A percentile compares a stretch with the other conserved stretches of the same genome.
phyloP scores from a whole-genome alignment of 495 filamentous ascomycete species.

The Glarea lozoyensis region DNA sequence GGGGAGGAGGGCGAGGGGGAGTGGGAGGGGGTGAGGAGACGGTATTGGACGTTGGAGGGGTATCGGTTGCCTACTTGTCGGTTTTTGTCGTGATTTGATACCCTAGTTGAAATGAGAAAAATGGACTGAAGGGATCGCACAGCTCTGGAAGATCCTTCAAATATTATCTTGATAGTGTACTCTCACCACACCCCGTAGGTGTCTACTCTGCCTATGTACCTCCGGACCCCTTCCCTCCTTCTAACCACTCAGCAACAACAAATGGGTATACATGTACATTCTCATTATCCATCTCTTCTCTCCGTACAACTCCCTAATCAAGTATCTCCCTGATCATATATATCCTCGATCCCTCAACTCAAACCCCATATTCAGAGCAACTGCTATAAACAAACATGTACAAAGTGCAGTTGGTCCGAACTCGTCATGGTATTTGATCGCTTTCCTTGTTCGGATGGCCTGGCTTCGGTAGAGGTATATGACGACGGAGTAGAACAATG shows the following conservation, averaged over 20 bases:
- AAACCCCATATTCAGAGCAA: conserved; percentile 70
- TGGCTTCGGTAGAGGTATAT: conserved; percentile 82
- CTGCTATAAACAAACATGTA: conserved; percentile 56
- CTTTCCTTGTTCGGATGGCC: conserved; percentile 70
- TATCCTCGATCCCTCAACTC: conserved; percentile 28
- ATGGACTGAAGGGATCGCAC: no score
- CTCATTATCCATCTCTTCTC: no score
- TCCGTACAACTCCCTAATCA: no score
- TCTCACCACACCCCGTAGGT: no score
- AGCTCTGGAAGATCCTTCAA: no score
- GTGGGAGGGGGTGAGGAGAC: conserved; percentile 79
- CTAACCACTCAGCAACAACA: no score
- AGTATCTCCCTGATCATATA: no score
- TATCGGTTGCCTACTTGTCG: conserved; percentile 57
- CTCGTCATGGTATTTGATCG: conserved; percentile 84
- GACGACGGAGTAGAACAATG: conserved; percentile 68
- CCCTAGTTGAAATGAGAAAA: no score
- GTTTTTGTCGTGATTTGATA: conserved; percentile 25
- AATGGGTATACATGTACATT: no score
- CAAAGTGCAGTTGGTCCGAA: conserved; percentile 82
- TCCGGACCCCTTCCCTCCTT: no score
- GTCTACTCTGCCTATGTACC: no score
- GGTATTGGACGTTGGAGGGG: conserved; percentile 79
- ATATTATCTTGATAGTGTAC: no score
- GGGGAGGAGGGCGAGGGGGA: conserved; percentile 45